These are phyloP conservation scores for Dendrobium catenatum DNA, from an alignment of 106 monocot genomes.

Conservation along the genomic window DNA sequence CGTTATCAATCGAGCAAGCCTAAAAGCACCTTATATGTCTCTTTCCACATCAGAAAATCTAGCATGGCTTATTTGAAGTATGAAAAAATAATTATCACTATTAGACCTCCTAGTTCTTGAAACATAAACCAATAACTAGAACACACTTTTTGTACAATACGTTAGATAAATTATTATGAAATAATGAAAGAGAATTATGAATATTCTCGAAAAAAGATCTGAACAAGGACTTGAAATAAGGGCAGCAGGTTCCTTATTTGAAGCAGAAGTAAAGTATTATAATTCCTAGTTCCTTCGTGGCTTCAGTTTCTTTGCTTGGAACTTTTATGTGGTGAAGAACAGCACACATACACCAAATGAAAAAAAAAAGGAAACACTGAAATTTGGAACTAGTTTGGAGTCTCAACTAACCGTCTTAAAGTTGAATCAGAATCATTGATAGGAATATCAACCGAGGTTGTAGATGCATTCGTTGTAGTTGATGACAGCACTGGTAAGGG, in stretches of 20 bases:
- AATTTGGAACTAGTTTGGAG: too few species aligned
- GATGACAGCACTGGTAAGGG: constrained; percentile 62
- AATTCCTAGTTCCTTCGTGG: neutral
- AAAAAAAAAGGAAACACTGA: too few species aligned
- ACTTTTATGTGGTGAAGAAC: neutral
- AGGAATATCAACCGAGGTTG: constrained; percentile 41
- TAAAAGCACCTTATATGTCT: neutral
- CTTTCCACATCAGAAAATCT: neutral
- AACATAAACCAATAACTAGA: neutral
- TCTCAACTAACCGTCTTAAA: constrained; percentile 40
- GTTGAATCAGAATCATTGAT: constrained; percentile 58
- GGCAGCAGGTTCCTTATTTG: neutral
- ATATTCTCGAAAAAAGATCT: neutral
- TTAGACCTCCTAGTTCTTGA: neutral
- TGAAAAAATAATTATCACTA: neutral
- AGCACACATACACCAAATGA: neutral
- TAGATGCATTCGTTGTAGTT: constrained; percentile 9
- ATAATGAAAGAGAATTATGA: neutral
- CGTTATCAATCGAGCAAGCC: neutral
- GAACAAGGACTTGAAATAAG: neutral
- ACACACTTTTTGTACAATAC: neutral
- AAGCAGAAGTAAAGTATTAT: neutral
- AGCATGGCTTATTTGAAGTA: neutral
- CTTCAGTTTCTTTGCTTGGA: neutral
- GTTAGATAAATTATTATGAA: neutral